Conservation (phyloP, 192 early-diverging fungal genomes). For the Rhizophagus sp. region DNA sequence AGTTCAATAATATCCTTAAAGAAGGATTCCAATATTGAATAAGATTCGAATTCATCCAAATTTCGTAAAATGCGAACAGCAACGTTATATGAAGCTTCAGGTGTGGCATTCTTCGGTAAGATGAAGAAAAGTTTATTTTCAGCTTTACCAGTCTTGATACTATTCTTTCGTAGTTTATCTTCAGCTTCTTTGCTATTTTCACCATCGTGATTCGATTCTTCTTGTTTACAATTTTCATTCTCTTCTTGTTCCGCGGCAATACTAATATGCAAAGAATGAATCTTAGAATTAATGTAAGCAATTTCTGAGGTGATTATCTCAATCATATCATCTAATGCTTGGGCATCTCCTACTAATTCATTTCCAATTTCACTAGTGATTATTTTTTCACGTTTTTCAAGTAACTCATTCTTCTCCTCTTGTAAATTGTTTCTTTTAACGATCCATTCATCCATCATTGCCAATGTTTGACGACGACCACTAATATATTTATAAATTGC, state of each 20-base stretch:
- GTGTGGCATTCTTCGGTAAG: constrained; percentile 42
- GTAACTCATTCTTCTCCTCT: constrained; percentile 51
- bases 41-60: constrained; percentile 49
- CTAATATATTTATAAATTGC: constrained; percentile 57
- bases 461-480: constrained; percentile 50
- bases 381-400: constrained; percentile 50
- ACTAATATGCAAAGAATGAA: constrained; percentile 48
- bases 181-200: constrained; percentile 33
- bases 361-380: constrained; percentile 32
- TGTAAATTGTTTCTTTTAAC: constrained; percentile 49
- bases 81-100: constrained; percentile 52
- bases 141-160: constrained; percentile 32
- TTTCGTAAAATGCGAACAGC: constrained; percentile 51
- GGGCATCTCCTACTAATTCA: constrained; percentile 35
- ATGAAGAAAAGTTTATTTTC: constrained; percentile 40
- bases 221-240: constrained; percentile 11
- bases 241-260: not conserved
- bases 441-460: constrained; percentile 56
- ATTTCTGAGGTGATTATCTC: constrained; percentile 60
- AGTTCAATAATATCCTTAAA: constrained; percentile 58
- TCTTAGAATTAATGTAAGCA: constrained; percentile 54
- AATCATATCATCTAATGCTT: constrained; percentile 59
- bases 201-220: constrained; percentile 9
- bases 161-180: constrained; percentile 25
- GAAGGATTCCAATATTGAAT: constrained; percentile 52